A percentile compares a stretch with the other conserved stretches of the same genome.
These are phyloP conservation scores for Daldinia sp. DNA, from an alignment of 2,329 filamentous ascomycete species.

Conservation along the genomic window DNA sequence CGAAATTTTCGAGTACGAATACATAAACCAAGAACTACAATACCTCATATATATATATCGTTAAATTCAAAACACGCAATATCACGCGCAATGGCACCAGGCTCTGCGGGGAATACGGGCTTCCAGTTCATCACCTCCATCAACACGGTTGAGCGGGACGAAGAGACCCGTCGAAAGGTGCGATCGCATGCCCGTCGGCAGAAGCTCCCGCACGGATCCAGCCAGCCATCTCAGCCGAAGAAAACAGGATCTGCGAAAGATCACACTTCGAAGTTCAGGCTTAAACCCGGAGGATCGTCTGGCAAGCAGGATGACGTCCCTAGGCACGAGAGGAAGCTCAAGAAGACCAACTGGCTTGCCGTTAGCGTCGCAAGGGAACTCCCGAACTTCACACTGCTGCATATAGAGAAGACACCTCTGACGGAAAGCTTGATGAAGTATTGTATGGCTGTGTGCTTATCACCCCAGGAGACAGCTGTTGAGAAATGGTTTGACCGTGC, in stretches of 20 bases:
- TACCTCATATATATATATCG: neutral
- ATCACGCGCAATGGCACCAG: conserved; percentile 30
- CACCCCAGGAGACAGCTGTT: conserved; percentile 49
- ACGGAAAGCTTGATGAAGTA: conserved; percentile 52
- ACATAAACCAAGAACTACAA: conserved; percentile 2
- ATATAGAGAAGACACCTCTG: conserved; percentile 52
- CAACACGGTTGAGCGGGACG: conserved; percentile 52
- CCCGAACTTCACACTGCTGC: conserved; percentile 50
- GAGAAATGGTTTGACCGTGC: conserved; percentile 52
- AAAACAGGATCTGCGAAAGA: conserved; percentile 50
- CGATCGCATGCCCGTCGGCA: conserved; percentile 52
- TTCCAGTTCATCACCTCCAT: conserved; percentile 55
- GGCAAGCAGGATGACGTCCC: conserved; percentile 11
- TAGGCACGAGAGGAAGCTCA: conserved; percentile 37
- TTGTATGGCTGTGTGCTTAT: conserved; percentile 52
- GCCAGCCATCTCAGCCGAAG: conserved; percentile 44
- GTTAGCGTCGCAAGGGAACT: conserved; percentile 51
- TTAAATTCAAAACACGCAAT: conserved; percentile 5
- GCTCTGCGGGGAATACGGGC: conserved; percentile 29
- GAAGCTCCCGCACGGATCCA: conserved; percentile 49
- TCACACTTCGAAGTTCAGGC: conserved; percentile 51
- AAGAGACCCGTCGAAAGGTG: conserved; percentile 53
- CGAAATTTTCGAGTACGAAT: conserved; percentile 16
- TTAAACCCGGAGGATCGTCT: conserved; percentile 42
- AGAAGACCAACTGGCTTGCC: conserved; percentile 49